These are phyloP conservation scores for Cymbopogon flexuosus DNA, from an alignment of 202 grass and related monocot species.

Conservation along the genomic window DNA sequence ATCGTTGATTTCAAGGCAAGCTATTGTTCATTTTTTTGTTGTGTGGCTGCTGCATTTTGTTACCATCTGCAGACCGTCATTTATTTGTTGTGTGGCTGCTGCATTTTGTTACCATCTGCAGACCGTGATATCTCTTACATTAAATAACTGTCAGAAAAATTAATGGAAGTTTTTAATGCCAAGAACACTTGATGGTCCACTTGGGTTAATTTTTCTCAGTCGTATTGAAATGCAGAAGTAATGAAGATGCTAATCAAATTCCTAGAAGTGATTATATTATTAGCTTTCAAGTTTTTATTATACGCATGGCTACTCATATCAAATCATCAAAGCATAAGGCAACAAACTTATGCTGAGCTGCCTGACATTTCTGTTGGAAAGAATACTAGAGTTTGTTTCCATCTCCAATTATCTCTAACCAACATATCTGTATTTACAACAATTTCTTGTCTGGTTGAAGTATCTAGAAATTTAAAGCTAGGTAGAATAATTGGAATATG, in stretches of 20 bases:
- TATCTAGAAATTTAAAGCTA: conserved; percentile 32
- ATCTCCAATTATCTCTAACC: background rate
- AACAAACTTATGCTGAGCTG: background rate
- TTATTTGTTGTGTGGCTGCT: conserved; percentile 14
- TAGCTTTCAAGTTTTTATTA: background rate
- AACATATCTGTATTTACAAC: background rate
- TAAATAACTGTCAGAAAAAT: background rate
- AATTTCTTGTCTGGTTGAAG: background rate
- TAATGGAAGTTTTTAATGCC: background rate
- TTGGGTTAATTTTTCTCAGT: background rate
- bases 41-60: conserved; percentile 14
- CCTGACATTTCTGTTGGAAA: too few species aligned
- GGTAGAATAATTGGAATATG: background rate
- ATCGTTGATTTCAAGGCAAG: conserved; percentile 22
- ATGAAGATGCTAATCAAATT: background rate
- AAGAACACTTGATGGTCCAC: background rate
- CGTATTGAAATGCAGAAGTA: background rate
- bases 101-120: conserved; percentile 19
- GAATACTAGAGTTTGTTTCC: too few species aligned
- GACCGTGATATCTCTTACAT: background rate
- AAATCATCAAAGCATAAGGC: background rate
- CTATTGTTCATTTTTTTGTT: conserved; percentile 15
- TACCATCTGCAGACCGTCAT: background rate
- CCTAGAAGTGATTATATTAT: background rate
- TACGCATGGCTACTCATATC: background rate